Evolutionary conservation across 331 rosid species (phyloP).

Genomic region (Acacia concinna): DNA sequence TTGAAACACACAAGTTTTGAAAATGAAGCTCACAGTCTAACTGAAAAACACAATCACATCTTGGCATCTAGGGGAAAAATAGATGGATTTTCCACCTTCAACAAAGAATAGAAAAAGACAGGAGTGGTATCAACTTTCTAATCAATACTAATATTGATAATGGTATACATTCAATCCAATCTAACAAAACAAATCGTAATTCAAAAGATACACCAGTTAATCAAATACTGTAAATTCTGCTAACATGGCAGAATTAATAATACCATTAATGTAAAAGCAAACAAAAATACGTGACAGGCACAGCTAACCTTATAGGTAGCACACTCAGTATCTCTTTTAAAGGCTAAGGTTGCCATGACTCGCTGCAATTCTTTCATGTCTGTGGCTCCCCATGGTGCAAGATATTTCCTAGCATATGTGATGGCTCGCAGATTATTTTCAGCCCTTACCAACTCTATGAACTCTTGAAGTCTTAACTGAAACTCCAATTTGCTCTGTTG

Average conservation of each 20-base stretch:
- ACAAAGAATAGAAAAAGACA: neutral
- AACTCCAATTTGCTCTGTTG: conserved; percentile 92
- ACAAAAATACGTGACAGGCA: conserved; percentile 2
- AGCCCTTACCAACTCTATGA: conserved; percentile 90
- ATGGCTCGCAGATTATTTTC: conserved; percentile 86
- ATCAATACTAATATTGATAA: neutral
- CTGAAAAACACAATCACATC: neutral
- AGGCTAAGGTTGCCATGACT: conserved; percentile 82
- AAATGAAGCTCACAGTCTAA: neutral
- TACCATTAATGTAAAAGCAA: neutral
- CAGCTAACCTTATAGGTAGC: conserved; percentile 75
- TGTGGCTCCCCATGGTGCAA: conserved; percentile 86
- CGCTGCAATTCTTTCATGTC: conserved; percentile 94
- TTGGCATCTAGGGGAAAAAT: neutral
- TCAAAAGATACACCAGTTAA: conserved; percentile 5
- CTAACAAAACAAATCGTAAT: neutral
- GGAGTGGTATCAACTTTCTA: conserved; percentile 1
- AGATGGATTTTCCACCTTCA: neutral
- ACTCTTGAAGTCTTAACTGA: conserved; percentile 93
- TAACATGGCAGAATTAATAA: neutral
- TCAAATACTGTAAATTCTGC: neutral
- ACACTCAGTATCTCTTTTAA: conserved; percentile 84
- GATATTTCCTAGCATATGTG: conserved; percentile 88
- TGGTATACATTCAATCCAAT: neutral
- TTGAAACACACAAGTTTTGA: conserved; percentile 6